These are phyloP conservation scores for Ceratocystis alfenasii DNA, from an alignment of 2,329 filamentous ascomycete genomes.

Conservation along the genomic window DNA sequence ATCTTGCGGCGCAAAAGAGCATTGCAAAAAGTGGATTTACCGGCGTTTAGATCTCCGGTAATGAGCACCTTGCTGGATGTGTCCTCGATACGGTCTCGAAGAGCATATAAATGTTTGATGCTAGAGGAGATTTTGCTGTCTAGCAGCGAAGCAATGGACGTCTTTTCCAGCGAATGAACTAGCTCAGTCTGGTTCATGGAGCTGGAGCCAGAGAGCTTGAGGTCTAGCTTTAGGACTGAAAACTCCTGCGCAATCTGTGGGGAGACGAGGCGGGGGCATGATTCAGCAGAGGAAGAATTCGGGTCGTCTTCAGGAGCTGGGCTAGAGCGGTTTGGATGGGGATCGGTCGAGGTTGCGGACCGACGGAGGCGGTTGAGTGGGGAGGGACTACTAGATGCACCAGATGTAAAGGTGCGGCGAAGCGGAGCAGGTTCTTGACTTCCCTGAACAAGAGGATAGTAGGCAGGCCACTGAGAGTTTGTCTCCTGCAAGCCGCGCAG, in stretches of 20 bases:
- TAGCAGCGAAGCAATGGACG: conserved; percentile 75
- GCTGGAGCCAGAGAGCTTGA: conserved; percentile 57
- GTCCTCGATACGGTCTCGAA: conserved; percentile 91
- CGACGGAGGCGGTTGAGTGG: conserved; percentile 15
- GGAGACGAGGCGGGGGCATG: conserved; percentile 62
- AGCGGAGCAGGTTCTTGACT: conserved; percentile 36
- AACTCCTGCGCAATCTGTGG: conserved; percentile 93
- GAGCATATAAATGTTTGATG: conserved; percentile 73
- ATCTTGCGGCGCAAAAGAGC: conserved; percentile 87
- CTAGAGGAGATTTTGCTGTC: conserved; percentile 92
- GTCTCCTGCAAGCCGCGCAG: conserved; percentile 74
- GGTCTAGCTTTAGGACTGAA: conserved; percentile 84
- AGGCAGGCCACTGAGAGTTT: conserved; percentile 85
- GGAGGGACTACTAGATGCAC: conserved; percentile 24
- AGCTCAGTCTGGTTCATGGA: conserved; percentile 75
- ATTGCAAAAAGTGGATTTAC: conserved; percentile 98
- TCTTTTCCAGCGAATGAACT: conserved; percentile 88
- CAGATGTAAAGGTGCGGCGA: conserved; percentile 18
- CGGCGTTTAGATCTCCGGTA: conserved; percentile 90
- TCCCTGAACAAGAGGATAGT: conserved; percentile 72
- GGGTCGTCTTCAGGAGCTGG: conserved; percentile 45
- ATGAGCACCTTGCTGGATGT: conserved; percentile 93
- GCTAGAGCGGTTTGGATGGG: conserved; percentile 57
- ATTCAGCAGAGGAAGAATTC: conserved; percentile 39
- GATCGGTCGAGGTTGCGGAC: conserved; percentile 29